A percentile compares a stretch with the other conserved stretches of the same genome.
These are phyloP conservation scores for Tilletia indica DNA, from an alignment of 1,284 basidiomycete genomes.

Conservation along the genomic window DNA sequence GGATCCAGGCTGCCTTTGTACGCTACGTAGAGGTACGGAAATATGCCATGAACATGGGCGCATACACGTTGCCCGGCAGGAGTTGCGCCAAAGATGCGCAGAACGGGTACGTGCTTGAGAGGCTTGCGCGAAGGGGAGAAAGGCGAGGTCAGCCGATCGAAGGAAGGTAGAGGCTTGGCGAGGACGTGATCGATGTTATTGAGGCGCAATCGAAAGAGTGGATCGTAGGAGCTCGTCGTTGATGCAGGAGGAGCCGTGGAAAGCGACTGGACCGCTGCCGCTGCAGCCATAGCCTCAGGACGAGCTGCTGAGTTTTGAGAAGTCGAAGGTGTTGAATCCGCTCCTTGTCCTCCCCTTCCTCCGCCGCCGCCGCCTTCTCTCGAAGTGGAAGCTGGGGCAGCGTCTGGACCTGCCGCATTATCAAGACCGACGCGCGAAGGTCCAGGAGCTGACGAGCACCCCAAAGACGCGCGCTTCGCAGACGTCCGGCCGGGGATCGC, in stretches of 20 bases:
- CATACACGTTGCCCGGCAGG: constrained; percentile 76
- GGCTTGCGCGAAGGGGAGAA: constrained; percentile 64
- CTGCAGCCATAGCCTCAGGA: too few relatives aligned
- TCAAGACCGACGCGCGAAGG: too few relatives aligned
- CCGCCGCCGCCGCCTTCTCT: too few relatives aligned
- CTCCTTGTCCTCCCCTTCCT: too few relatives aligned
- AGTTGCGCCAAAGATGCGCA: constrained; percentile 83
- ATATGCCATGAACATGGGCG: constrained; percentile 76
- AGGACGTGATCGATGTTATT: constrained; percentile 50
- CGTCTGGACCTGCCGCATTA: too few relatives aligned
- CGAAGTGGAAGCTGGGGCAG: too few relatives aligned
- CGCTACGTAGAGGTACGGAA: constrained; percentile 63
- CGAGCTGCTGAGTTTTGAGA: too few relatives aligned
- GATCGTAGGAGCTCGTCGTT: constrained; percentile 20
- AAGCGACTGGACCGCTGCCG: neutral
- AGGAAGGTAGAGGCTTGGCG: constrained; percentile 25
- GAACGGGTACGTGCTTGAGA: constrained; percentile 66
- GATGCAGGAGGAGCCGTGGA: constrained; percentile 7
- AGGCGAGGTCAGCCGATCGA: constrained; percentile 41
- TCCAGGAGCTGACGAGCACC: too few relatives aligned
- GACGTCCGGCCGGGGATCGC: too few relatives aligned
- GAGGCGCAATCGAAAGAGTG: constrained; percentile 46
- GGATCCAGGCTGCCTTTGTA: constrained; percentile 56
- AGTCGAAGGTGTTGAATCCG: too few relatives aligned
- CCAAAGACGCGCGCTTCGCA: too few relatives aligned